Conservation (phyloP, 2,329 filamentous ascomycete species). For the Penicillium janthinellum region DNA sequence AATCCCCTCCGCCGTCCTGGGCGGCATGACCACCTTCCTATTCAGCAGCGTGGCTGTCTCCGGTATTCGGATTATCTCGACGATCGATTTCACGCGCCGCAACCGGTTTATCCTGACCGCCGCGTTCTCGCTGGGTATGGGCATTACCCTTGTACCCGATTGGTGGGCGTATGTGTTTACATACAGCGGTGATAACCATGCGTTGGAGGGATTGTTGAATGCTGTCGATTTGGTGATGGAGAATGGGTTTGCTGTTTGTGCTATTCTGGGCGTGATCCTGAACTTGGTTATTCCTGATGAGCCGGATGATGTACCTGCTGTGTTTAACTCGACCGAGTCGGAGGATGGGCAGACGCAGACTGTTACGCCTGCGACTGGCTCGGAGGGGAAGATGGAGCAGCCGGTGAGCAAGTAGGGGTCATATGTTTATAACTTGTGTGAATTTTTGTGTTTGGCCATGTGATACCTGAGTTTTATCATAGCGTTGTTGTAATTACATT, state of each 20-base stretch:
- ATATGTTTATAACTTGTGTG: background rate
- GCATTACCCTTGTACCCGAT: constrained; percentile 50
- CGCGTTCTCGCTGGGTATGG: constrained; percentile 61
- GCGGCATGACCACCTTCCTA: constrained; percentile 63
- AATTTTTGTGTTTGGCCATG: background rate
- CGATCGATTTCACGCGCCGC: constrained; percentile 63
- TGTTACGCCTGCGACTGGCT: background rate
- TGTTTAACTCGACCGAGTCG: constrained; percentile 28
- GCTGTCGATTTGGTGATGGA: constrained; percentile 68
- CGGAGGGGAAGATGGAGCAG: background rate
- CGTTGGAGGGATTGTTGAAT: constrained; percentile 61
- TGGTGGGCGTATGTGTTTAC: constrained; percentile 54
- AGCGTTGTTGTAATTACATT: background rate
- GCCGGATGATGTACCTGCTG: constrained; percentile 62
- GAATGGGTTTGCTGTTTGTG: constrained; percentile 64
- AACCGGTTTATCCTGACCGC: constrained; percentile 69
- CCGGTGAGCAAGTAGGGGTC: background rate
- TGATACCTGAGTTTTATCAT: background rate
- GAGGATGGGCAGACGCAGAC: constrained; percentile 18
- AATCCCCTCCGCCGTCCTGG: constrained; percentile 57
- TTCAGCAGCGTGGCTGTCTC: constrained; percentile 67
- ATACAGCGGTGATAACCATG: constrained; percentile 60
- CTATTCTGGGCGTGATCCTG: constrained; percentile 70
- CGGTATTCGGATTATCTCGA: constrained; percentile 66
- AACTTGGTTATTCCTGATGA: constrained; percentile 76